phyloP scores from a whole-genome alignment of 257 asterid genomes.

The Ilex aquifolium region DNA sequence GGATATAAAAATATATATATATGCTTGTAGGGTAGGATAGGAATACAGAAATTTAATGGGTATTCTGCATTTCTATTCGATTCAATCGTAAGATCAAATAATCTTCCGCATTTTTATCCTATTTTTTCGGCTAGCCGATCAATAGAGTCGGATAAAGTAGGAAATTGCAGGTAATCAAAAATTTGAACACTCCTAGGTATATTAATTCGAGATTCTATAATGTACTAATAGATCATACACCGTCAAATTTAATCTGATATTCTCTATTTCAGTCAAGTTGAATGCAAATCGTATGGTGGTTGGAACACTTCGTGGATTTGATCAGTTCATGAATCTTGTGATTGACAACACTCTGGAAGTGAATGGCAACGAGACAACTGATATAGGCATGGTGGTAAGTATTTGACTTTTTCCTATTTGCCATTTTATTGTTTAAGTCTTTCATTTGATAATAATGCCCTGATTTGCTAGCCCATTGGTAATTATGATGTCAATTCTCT shows the following conservation, averaged over 20 bases:
- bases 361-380: slow-evolving; percentile 78
- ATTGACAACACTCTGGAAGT: slow-evolving; percentile 79
- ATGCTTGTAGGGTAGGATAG: no score
- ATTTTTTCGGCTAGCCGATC: no score
- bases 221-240: no score
- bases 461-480: slow-evolving; percentile 3
- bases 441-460: background rate
- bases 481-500: background rate
- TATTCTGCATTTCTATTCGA: no score
- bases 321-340: slow-evolving; percentile 84
- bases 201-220: no score
- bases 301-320: slow-evolving; percentile 90
- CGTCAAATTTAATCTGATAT: no score
- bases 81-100: no score
- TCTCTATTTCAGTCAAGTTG: slow-evolving; percentile 47
- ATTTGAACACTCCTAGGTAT: no score
- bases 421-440: background rate
- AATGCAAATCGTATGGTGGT: slow-evolving; percentile 86
- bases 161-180: background rate
- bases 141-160: no score
- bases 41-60: no score
- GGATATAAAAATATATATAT: no score
- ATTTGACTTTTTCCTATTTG: background rate
- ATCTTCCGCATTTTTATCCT: no score
- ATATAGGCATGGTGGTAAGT: slow-evolving; percentile 97